Base-by-base conservation (phyloP, 176 grass and related monocot genomes). In the Oryza glumipatula region DNA sequence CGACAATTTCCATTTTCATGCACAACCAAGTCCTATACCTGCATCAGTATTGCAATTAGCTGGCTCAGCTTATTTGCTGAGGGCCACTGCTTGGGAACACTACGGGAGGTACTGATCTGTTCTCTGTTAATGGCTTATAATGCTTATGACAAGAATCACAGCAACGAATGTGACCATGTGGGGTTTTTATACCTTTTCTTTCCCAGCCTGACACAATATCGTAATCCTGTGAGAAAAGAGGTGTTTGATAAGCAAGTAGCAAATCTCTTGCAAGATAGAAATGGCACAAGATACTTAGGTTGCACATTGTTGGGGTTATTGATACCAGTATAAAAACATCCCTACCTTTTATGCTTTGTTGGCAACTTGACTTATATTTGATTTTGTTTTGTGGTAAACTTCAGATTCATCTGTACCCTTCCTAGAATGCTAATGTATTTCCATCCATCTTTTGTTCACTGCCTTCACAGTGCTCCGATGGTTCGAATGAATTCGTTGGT, bases 81-180 rank as follows among this genome's bases (percentile, higher is more conserved):
- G 93, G 71, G 91, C 96, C 67, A 95, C 96, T 71, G 86, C 96
- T 60, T 95, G 96, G 93, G 96, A 98, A 78, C 89, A 95, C 70
- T 98, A 95, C 79, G 96, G 93, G 72, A 98, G 96, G 96, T 98
- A 90, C 32, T 64, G 81, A 49, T 54, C 83, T 86, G 35, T 80
- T 79, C 80, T 76, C 26, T 71, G 52, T 88, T 68, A 74, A 72
- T 79, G 65, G 5, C 70, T 88, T 68, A 74, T 68, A 74, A 67
- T 82, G 65, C 7, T 79, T 70, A 51, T 21, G 21, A 39, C 39
- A n/a, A 36, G 76, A n/a, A 41, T 84, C 24, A 22, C 49, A 69
- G 61, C 32, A 84, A 30, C 30, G 68, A 69, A 69, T 77, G 68
- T 56, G 19, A 9, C 11, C 61, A 68, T 68, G 46, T 65, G 28